Percentiles rank a stretch among this genome's conserved stretches.
Conservation (phyloP, 2,329 filamentous ascomycete genomes). For the Fusarium tjaetaba region DNA sequence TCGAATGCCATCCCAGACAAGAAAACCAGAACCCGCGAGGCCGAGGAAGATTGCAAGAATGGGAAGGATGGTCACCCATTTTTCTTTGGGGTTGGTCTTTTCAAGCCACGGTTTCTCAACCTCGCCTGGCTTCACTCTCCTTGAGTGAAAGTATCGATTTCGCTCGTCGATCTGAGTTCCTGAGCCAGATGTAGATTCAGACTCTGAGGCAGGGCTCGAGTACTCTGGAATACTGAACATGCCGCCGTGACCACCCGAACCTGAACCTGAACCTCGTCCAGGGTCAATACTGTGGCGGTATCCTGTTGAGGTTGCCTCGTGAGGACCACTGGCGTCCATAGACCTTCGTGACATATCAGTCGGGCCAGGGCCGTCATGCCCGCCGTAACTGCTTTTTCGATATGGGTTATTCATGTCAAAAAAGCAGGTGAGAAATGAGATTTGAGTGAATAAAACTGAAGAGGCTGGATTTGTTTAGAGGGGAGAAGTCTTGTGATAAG, state of each 20-base stretch:
- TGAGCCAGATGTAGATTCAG: conserved; percentile 55
- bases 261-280: conserved; percentile 13
- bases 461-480: conserved; percentile 5
- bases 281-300: conserved; percentile 29
- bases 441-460: neutral
- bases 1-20: conserved; percentile 79
- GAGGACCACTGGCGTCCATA: conserved; percentile 9
- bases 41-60: conserved; percentile 76
- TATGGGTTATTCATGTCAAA: conserved; percentile 17
- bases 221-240: conserved; percentile 38
- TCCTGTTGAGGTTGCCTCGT: conserved; percentile 13
- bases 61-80: conserved; percentile 86
- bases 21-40: conserved; percentile 72
- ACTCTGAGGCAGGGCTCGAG: conserved; percentile 47
- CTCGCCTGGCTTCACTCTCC: conserved; percentile 76
- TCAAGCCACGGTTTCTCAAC: conserved; percentile 80
- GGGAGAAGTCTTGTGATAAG: neutral
- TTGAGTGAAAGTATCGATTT: conserved; percentile 76
- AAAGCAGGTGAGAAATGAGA: neutral
- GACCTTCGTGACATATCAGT: conserved; percentile 25
- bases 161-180: conserved; percentile 50
- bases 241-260: conserved; percentile 25
- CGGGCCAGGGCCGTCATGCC: conserved; percentile 5
- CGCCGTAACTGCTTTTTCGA: conserved; percentile 23
- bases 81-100: conserved; percentile 80